phyloP scores from a whole-genome alignment of 2,329 filamentous ascomycete species.

The Immersiporthe knoxdaviesiana region DNA sequence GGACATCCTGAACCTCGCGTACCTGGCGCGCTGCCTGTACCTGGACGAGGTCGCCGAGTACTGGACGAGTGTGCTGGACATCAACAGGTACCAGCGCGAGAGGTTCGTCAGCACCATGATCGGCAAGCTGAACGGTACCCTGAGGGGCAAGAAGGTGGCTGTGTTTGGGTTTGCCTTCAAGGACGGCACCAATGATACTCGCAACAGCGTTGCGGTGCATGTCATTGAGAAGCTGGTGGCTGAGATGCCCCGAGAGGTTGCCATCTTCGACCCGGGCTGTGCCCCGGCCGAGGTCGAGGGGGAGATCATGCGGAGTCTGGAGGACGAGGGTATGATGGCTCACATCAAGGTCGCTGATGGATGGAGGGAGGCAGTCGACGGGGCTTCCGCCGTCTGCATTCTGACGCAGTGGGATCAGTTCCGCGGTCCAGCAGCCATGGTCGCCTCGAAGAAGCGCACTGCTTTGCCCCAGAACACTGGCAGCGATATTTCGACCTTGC shows the following conservation, averaged over 20 bases:
- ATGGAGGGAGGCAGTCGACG: constrained; percentile 49
- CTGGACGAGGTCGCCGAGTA: constrained; percentile 62
- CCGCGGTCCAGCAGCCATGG: constrained; percentile 38
- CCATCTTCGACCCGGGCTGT: constrained; percentile 56
- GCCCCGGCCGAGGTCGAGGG: constrained; percentile 39
- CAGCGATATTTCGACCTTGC: not conserved
- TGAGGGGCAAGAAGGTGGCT: constrained; percentile 58
- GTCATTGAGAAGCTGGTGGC: constrained; percentile 54
- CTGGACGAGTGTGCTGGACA: constrained; percentile 59
- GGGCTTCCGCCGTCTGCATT: constrained; percentile 52
- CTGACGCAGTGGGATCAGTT: constrained; percentile 59
- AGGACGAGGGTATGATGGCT: constrained; percentile 34
- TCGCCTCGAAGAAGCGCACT: constrained; percentile 24
- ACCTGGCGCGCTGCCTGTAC: constrained; percentile 59
- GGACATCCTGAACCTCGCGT: constrained; percentile 61
- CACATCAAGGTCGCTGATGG: constrained; percentile 45
- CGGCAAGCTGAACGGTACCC: constrained; percentile 55
- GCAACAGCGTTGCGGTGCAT: constrained; percentile 58
- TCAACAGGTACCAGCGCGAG: constrained; percentile 62
- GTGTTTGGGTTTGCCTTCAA: constrained; percentile 67
- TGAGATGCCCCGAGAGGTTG: constrained; percentile 52
- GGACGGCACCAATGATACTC: constrained; percentile 62
- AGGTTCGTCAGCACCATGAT: constrained; percentile 59
- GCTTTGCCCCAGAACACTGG: not conserved
- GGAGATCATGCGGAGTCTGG: constrained; percentile 35